Base-by-base conservation (phyloP, 176 grass and related monocot species). In the Leersia perrieri region DNA sequence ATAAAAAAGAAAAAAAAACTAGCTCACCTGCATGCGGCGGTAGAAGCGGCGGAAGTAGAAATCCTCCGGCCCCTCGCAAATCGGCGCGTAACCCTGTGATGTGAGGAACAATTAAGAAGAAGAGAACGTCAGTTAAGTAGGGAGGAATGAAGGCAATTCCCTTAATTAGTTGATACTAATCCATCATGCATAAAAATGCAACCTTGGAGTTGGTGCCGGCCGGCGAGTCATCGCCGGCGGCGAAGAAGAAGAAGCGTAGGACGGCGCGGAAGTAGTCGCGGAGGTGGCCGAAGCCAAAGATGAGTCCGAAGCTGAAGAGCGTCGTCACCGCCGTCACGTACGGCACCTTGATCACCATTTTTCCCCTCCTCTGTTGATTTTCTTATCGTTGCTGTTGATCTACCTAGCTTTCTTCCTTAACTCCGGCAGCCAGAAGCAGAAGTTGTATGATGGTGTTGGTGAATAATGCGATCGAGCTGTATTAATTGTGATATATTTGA, bases 21-120 rank as follows among this genome's bases (percentile, higher is more conserved):
- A 7, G 49, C 6, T 49, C 16, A 97, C 94, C 94, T 97, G 91
- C 79, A 94, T 88, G 72, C 94, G 91, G 82, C 91, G 94, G 74
- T 92, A 97, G 82, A 97, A 89, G 36, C 91, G 87, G 68, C 94
- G 89, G 8, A 89, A 92, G 89, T 97, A 94, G 87, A 97, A 97
- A 88, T 97, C 94, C 88, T 97, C 94, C 33, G 78, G 75, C 5
- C 94, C 94, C 82, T 94, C 58, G 83, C 94, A 97, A 66, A 97
- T 94, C 49, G 94, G 91, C 55, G 94, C 94, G 77, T 94, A 97
- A 32, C 94, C 94, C 91, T 97, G 49, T 25, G 53, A 51, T 41
- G 47, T 1, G 47, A 51, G 5, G n/a, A n/a, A n/a, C n/a, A n/a
- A n/a, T n/a, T n/a, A n/a, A n/a, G 47, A 45, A 5, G 1, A 53